Evolutionary conservation across 2,329 filamentous ascomycete genomes (phyloP), one percentile per base, ranked within the genome.

Genomic region (Corynespora cassiicola): DNA sequence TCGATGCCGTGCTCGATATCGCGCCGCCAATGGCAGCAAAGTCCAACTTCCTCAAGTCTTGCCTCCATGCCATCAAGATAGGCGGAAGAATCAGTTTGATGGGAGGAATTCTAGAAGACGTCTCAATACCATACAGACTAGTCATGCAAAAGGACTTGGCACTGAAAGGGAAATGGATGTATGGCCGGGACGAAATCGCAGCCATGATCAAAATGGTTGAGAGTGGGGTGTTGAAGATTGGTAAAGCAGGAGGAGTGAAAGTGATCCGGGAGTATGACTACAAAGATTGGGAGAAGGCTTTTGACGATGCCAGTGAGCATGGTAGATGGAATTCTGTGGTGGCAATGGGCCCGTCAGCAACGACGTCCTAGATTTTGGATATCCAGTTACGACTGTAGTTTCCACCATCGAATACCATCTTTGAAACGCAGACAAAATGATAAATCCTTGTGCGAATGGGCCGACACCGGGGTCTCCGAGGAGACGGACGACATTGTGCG

Each of bases 1-100:
- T 68, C 3, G 75, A 79, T 44, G 73, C 65, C 1, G 73, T 69
- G 44, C 57, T 77, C 34, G 76, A 80, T 45, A 66, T 77, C 17
- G 70, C 70, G 1, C 75, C 76, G 0, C 55, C 64, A 0, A 53
- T 43, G 7, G 65, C 68, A 4, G 49, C 43, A 9, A 54, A 58
- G 7, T 66, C 69, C 2, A 64, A 68, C 2, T 70, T 77, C 42
- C 58, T 76, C 41, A 60, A 58, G 33, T 61, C 61, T 8, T 65
- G 60, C 1, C 60, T 78, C 3, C 4, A 20, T 10, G 30, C 41
- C 3, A n/a, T 39, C 15, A 22, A 17, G 16, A 17, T 18, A 2
- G 17, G 21, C 14, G 39, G 39, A 9, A 27, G 37, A 41, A 27
- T 19, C n/a, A 28, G 20, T 17, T 34, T 42, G 14, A 37, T 37